phyloP scores from a whole-genome alignment of 2,329 filamentous ascomycete species.

The Ophiobolus disseminans region DNA sequence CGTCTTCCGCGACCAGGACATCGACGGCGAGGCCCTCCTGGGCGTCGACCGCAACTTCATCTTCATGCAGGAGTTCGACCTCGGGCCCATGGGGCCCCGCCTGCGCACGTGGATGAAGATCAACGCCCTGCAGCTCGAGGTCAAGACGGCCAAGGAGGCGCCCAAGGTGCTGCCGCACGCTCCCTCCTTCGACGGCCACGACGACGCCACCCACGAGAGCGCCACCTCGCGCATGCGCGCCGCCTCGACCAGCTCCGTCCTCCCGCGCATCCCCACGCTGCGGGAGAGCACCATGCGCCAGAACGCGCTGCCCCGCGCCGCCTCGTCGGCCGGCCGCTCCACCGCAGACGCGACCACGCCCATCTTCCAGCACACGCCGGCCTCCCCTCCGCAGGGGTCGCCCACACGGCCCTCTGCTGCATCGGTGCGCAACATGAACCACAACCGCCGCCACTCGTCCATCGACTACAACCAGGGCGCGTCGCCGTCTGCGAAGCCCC shows the following conservation, averaged over 20 bases:
- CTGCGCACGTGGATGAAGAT: slow-evolving; percentile 98
- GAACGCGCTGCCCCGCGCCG: slow-evolving; percentile 36
- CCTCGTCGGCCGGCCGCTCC: slow-evolving; percentile 42
- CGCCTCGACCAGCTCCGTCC: slow-evolving; percentile 51
- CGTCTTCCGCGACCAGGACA: slow-evolving; percentile 94
- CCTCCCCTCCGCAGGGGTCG: slow-evolving; percentile 50
- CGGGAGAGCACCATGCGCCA: slow-evolving; percentile 40
- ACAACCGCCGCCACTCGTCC: slow-evolving; percentile 86
- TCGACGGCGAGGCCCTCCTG: slow-evolving; percentile 88
- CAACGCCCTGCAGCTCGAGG: slow-evolving; percentile 87
- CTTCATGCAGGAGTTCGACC: slow-evolving; percentile 93
- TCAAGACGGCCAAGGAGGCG: slow-evolving; percentile 63
- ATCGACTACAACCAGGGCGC: slow-evolving; percentile 69
- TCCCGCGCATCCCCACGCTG: slow-evolving; percentile 49
- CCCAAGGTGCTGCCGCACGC: slow-evolving; percentile 45
- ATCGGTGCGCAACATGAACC: slow-evolving; percentile 80
- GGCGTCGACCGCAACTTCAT: slow-evolving; percentile 95
- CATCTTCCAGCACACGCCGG: slow-evolving; percentile 53
- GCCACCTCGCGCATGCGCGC: slow-evolving; percentile 56
- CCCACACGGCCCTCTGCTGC: slow-evolving; percentile 73
- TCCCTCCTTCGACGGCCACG: slow-evolving; percentile 36
- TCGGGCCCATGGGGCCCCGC: slow-evolving; percentile 87
- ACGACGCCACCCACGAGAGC: slow-evolving; percentile 36
- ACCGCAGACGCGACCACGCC: slow-evolving; percentile 52
- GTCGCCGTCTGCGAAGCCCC: slow-evolving; percentile 35